Evolutionary conservation across 2,329 filamentous ascomycete species (phyloP), one percentile per base, ranked within the genome.

Genomic region (Penicillium sp.): DNA sequence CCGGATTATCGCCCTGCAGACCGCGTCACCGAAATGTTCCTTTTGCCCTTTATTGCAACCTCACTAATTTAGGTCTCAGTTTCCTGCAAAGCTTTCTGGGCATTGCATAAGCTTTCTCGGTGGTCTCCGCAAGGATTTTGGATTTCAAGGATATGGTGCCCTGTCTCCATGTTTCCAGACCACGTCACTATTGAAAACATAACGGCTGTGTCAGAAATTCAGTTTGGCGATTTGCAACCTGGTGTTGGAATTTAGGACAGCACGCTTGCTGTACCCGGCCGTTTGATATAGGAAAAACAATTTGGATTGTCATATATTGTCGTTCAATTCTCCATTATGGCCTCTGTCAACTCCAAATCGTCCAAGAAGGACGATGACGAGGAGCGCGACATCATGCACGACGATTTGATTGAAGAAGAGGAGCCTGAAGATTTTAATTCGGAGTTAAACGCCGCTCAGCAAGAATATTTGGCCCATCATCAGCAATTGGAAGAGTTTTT

Each of bases 401-500:
- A 70, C 26, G 67, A 70, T 26, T 36, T 53, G 27, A 61, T 69
- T 48, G 69, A 70, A 19, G 66, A 67, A 30, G 68, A 71, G 13
- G 70, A 71, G n/a, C 68, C 72, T 23, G 70, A 75, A 18, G 68
- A 72, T 14, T 39, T 65, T 35, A 61, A 51, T 13, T 59, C 60
- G 13, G 68, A 71, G 35, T 34, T 68, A 46, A 65, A 72, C 51
- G 62, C 68, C 16, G 53, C 58, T 8, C 60, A 67, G 51, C 61
- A 62, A 39, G 68, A 70, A 59, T 59, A 64, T 32, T 56, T 68
- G 29, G 66, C 66, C 51, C 61, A 70, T 40, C 67, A 74, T 47
- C 66, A 70, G 18, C 67, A 63, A 41, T 61, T 78, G 23, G 71
- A 77, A 50, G 66, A 69, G 7, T 78, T 77, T 48, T 52, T 78